Conservation (phyloP, 805 yeast species). For the Candida ficus region DNA sequence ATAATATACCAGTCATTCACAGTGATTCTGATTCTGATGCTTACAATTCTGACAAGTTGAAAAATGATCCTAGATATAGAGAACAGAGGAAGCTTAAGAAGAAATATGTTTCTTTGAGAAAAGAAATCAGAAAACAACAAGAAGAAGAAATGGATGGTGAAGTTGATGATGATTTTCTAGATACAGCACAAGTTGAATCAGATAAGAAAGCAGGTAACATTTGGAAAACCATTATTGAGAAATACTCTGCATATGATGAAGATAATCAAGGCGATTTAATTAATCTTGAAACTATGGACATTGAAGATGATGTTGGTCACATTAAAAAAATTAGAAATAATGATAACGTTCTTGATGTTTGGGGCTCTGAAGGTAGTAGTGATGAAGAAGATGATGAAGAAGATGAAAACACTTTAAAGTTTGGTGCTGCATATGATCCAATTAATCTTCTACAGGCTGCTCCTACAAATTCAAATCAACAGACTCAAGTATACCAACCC, state of each 20-base stretch:
- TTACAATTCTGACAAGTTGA: no score
- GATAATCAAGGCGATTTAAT: constrained; percentile 33
- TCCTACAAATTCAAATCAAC: no score
- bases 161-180: constrained; percentile 7
- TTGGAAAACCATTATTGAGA: constrained; percentile 29
- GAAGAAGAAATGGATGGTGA: not conserved
- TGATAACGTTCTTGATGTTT: constrained; percentile 11
- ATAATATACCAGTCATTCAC: no score
- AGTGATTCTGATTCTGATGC: no score
- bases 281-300: constrained; percentile 16
- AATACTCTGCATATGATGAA: constrained; percentile 26
- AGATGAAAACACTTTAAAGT: no score
- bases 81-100: not conserved
- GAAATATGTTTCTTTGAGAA: constrained; percentile 2
- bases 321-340: constrained; percentile 8
- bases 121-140: not conserved
- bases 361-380: constrained; percentile 14
- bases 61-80: not conserved
- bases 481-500: no score
- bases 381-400: constrained; percentile 5
- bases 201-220: constrained; percentile 22
- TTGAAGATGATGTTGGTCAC: constrained; percentile 21
- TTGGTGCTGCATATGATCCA: no score
- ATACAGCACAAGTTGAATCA: constrained; percentile 14
- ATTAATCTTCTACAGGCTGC: no score